phyloP scores from a whole-genome alignment of 2,329 filamentous ascomycete genomes.

The Cytospora leucostoma region DNA sequence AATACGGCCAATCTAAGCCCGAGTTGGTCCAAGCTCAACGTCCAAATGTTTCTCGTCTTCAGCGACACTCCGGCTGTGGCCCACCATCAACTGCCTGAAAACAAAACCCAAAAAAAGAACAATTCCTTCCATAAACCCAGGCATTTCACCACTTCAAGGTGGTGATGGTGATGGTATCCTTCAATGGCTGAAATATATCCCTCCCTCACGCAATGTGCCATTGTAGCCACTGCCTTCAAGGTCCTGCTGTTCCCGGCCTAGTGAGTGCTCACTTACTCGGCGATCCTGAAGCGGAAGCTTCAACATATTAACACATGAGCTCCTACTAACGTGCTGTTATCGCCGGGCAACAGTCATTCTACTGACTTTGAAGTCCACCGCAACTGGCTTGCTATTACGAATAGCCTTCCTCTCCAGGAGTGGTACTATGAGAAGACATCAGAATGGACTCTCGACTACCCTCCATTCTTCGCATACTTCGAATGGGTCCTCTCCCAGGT shows the following conservation, averaged over 20 bases:
- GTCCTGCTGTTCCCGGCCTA: slow-evolving; percentile 91
- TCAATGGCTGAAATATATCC: slow-evolving; percentile 81
- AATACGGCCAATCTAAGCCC: background rate
- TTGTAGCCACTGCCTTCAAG: slow-evolving; percentile 87
- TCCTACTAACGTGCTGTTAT: slow-evolving; percentile 29
- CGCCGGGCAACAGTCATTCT: slow-evolving; percentile 70
- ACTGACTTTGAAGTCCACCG: slow-evolving; percentile 99
- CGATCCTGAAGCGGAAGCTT: background rate
- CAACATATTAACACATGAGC: background rate
- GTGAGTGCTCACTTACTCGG: slow-evolving; percentile 54
- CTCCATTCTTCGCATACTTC: slow-evolving; percentile 96
- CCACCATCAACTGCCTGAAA: background rate
- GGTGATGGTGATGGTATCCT: slow-evolving; percentile 22
- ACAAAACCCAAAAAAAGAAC: background rate
- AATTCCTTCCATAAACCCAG: background rate
- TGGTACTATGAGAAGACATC: slow-evolving; percentile 99
- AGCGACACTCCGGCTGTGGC: background rate
- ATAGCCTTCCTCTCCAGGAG: slow-evolving; percentile 80
- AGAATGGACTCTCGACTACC: slow-evolving; percentile 99
- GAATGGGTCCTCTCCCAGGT: slow-evolving; percentile 88
- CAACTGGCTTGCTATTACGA: slow-evolving; percentile 96
- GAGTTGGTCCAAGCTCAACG: background rate
- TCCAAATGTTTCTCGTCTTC: background rate
- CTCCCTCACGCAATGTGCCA: slow-evolving; percentile 82
- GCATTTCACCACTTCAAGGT: background rate